Conservation (phyloP, 2,329 filamentous ascomycete genomes). For the Cryphonectria nitschkei region DNA sequence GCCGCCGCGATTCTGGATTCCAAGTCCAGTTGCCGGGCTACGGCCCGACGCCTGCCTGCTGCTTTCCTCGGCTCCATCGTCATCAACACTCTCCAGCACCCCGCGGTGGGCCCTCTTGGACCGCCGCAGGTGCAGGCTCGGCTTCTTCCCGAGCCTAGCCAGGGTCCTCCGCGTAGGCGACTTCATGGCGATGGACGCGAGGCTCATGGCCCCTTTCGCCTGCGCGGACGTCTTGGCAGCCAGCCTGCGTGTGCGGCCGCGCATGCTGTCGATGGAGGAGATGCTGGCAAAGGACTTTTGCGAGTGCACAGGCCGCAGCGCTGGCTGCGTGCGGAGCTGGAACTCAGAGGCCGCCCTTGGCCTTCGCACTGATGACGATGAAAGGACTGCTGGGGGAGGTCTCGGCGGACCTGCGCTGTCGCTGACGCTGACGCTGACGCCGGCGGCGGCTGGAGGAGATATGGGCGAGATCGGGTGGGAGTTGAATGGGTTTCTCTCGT, state of each 20-base stretch:
- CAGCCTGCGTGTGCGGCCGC: slow-evolving; percentile 14
- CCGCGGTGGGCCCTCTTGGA: slow-evolving; percentile 18
- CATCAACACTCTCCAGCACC: slow-evolving; percentile 18
- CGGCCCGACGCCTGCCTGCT: background rate
- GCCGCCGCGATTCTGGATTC: background rate
- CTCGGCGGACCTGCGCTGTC: background rate
- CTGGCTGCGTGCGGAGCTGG: slow-evolving; percentile 12
- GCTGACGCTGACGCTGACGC: background rate
- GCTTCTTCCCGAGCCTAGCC: slow-evolving; percentile 18
- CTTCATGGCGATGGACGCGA: slow-evolving; percentile 22
- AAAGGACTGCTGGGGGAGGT: background rate
- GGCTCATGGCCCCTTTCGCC: slow-evolving; percentile 23
- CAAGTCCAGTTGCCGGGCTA: background rate
- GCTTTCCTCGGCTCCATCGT: background rate
- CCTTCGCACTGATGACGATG: background rate
- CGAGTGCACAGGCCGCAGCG: slow-evolving; percentile 23
- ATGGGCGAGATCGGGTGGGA: background rate
- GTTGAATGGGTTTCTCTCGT: slow-evolving; percentile 9
- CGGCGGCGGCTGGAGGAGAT: background rate
- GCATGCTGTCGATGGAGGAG: slow-evolving; percentile 27
- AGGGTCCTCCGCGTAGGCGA: slow-evolving; percentile 23
- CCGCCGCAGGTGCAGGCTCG: slow-evolving; percentile 17
- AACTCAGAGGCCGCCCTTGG: slow-evolving; percentile 2
- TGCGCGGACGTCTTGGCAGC: slow-evolving; percentile 25
- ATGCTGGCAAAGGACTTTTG: slow-evolving; percentile 24